These are phyloP conservation scores for Baorangia bicolor DNA, from an alignment of 768 basidiomycete species.

Conservation along the genomic window DNA sequence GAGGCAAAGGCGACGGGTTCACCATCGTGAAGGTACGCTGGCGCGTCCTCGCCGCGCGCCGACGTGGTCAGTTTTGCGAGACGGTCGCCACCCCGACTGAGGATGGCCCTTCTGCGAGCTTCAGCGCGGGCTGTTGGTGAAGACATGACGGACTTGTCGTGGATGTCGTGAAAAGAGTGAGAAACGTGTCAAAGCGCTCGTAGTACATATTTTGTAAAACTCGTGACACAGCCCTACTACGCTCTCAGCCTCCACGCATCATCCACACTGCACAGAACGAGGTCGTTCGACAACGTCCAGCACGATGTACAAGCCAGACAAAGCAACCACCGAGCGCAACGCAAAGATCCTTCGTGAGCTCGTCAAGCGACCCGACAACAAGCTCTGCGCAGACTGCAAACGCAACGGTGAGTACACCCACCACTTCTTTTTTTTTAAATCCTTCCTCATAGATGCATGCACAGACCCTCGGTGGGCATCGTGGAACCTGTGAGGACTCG, in stretches of 20 bases:
- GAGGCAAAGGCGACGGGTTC: neutral
- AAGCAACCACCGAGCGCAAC: constrained; percentile 79
- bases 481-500: constrained; percentile 78
- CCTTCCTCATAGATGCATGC: neutral
- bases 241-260: neutral
- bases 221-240: neutral
- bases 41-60: constrained; percentile 66
- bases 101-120: constrained; percentile 75
- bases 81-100: constrained; percentile 67
- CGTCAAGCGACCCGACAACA: constrained; percentile 88
- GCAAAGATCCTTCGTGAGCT: constrained; percentile 80
- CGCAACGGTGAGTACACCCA: constrained; percentile 73
- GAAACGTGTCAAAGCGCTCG: constrained; percentile 10
- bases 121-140: constrained; percentile 71
- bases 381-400: constrained; percentile 95
- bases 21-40: constrained; percentile 53
- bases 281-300: constrained; percentile 2
- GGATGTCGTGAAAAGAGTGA: constrained; percentile 7
- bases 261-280: neutral
- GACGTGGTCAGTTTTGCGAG: constrained; percentile 78
- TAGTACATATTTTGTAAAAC: neutral
- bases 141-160: constrained; percentile 18
- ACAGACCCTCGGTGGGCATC: constrained; percentile 97
- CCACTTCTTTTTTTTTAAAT: accelerated
- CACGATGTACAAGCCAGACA: constrained; percentile 64